Evolutionary conservation across 805 yeast species (phyloP).

Genomic region (Yamadazyma akitaensis): DNA sequence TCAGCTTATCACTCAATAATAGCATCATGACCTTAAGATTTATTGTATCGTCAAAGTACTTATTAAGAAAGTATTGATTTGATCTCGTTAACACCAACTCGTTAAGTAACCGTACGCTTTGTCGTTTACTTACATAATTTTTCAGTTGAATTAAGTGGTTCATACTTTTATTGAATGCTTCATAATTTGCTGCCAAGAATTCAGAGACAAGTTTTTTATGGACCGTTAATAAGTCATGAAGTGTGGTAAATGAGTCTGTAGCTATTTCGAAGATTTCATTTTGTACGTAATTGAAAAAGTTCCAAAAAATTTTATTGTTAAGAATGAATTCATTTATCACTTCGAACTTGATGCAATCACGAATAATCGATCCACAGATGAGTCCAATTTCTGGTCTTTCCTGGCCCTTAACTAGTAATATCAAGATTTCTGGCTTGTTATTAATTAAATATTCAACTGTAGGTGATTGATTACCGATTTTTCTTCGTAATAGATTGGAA

Average conservation of each 20-base stretch:
- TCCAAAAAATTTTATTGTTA: slow-evolving; percentile 68
- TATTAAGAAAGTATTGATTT: slow-evolving; percentile 68
- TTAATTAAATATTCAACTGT: slow-evolving; percentile 77
- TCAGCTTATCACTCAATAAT: slow-evolving; percentile 80
- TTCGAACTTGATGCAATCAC: slow-evolving; percentile 84
- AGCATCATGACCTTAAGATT: slow-evolving; percentile 86
- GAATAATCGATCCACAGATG: slow-evolving; percentile 70
- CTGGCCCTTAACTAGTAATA: slow-evolving; percentile 63
- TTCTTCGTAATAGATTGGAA: slow-evolving; percentile 72
- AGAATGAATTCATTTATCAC: slow-evolving; percentile 59
- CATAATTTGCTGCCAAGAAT: slow-evolving; percentile 60
- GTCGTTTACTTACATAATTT: slow-evolving; percentile 91
- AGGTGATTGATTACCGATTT: slow-evolving; percentile 72
- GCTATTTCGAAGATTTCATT: slow-evolving; percentile 82
- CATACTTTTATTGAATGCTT: slow-evolving; percentile 56
- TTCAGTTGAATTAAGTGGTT: slow-evolving; percentile 70
- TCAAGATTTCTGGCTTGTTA: slow-evolving; percentile 61
- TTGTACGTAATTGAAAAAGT: slow-evolving; percentile 73
- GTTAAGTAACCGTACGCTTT: slow-evolving; percentile 72
- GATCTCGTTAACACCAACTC: slow-evolving; percentile 68
- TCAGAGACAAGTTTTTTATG: slow-evolving; percentile 70
- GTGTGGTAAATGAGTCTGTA: slow-evolving; percentile 81
- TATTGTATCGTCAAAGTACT: slow-evolving; percentile 75
- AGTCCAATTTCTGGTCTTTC: slow-evolving; percentile 72
- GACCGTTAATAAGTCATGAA: slow-evolving; percentile 62